A percentile compares a stretch with the other conserved stretches of the same genome.
phyloP scores from a whole-genome alignment of 805 yeast species.

The Lachancea fermentati region DNA sequence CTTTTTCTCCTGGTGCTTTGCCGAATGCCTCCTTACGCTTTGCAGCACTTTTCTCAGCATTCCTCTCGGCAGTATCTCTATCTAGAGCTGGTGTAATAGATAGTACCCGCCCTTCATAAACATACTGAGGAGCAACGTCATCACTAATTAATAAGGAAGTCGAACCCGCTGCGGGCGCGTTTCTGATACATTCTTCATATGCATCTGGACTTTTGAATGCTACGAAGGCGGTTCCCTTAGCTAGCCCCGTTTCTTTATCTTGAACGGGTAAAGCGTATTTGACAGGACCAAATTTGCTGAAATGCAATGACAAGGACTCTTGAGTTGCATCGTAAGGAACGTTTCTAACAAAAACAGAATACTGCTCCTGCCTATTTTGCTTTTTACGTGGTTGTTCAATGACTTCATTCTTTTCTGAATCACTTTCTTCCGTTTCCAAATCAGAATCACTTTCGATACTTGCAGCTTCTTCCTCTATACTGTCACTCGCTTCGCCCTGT shows the following conservation, averaged over 20 bases:
- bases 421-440: constrained; percentile 26
- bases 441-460: constrained; percentile 28
- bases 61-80: constrained; percentile 69
- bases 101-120: constrained; percentile 86
- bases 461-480: constrained; percentile 28
- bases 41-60: constrained; percentile 66
- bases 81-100: constrained; percentile 82
- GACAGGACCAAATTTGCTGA: constrained; percentile 75
- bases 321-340: constrained; percentile 91
- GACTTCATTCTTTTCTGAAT: constrained; percentile 19
- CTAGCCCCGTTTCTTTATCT: constrained; percentile 78
- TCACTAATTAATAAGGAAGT: constrained; percentile 77
- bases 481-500: constrained; percentile 25
- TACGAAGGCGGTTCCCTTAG: constrained; percentile 93
- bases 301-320: constrained; percentile 73
- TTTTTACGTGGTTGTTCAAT: constrained; percentile 35
- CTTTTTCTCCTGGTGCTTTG: constrained; percentile 71
- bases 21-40: constrained; percentile 75
- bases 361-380: constrained; percentile 60
- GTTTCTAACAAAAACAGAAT: constrained; percentile 80
- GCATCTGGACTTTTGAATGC: constrained; percentile 65
- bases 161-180: constrained; percentile 70
- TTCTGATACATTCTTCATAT: constrained; percentile 59
- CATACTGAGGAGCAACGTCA: constrained; percentile 84
- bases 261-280: constrained; percentile 90